Evolutionary conservation across 1,284 basidiomycete species (phyloP), one percentile per base, ranked within the genome.

Genomic region (Tylopilus sp.): DNA sequence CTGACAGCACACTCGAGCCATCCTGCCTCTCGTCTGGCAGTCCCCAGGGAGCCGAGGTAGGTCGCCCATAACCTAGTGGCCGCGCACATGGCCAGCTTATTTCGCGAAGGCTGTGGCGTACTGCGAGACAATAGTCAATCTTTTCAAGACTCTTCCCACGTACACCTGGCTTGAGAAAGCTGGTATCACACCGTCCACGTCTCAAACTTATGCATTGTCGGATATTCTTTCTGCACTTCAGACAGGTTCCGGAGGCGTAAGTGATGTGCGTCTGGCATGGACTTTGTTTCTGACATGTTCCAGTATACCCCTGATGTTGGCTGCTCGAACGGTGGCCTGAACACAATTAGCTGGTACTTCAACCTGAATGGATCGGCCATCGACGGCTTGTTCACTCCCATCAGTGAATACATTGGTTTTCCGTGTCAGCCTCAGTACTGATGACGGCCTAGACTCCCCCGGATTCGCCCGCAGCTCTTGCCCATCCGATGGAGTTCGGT

Each of bases 161-260:
- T 91, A 83, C 67, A 74, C 79, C 13, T 91, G 81, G 81, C 81
- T 93, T 31, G 73, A 77, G 17, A 72, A 77, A n/a, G 83, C 78
- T 25, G 88, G 87, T 36, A 92, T 93, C 57, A 81, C 79, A 2
- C 91, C 91, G 8, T 80, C 78, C 20, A 69, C 73, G 2, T 74
- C 70, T 48, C 67, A 71, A 60, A 89, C 85, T 0, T 85, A 83
- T 66, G 81, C 80, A 0, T 75, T 88, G 9, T 73, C 79, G 6
- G 67, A 79, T 35, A 69, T 92, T 44, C 78, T 79, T 19, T 67
- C 75, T 26, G 87, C 85, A 1, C 73, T 92, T 33, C 74, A 79
- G 64, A 60, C 71, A 24, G 80, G 77, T 39, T 80, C 79, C 7
- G 78, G 69, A 52, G 83, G 72, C 50, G 75, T 75, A 53, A 33